Evolutionary conservation across 305 asterid species (phyloP).

Genomic region (Rubia tinctorum): DNA sequence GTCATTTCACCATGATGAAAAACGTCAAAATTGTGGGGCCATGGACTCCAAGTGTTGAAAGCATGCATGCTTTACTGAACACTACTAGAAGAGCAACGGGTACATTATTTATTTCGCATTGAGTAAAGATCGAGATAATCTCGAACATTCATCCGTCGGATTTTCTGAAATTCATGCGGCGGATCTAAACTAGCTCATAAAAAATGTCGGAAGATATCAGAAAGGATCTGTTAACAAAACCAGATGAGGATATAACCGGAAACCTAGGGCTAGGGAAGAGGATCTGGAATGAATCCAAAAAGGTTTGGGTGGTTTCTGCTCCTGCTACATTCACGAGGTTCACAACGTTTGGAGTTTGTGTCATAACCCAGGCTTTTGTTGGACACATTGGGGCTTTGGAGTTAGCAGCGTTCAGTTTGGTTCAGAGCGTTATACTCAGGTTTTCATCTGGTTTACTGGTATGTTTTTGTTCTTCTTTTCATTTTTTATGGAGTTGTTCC

Average conservation of each 20-base stretch:
- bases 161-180: background rate
- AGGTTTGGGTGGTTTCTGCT: constrained; percentile 65
- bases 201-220: constrained; percentile 9
- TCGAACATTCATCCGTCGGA: background rate
- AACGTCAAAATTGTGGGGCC: too few species aligned
- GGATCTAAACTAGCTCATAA: background rate
- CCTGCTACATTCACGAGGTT: constrained; percentile 55
- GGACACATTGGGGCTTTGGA: constrained; percentile 67
- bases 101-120: background rate
- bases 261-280: constrained; percentile 23
- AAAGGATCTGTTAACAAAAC: background rate
- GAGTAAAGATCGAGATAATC: background rate
- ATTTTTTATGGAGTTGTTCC: too few species aligned
- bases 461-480: constrained; percentile 7
- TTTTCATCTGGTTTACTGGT: constrained; percentile 51
- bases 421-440: constrained; percentile 38
- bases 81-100: too few species aligned
- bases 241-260: constrained; percentile 19
- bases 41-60: too few species aligned
- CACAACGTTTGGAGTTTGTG: constrained; percentile 44
- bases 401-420: constrained; percentile 59
- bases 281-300: constrained; percentile 47
- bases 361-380: constrained; percentile 60
- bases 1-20: too few species aligned
- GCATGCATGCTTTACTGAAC: too few species aligned